A percentile compares a stretch with the other conserved stretches of the same genome.
Conservation (phyloP, 148 eudicot genomes). For the Arbutus unedo region DNA sequence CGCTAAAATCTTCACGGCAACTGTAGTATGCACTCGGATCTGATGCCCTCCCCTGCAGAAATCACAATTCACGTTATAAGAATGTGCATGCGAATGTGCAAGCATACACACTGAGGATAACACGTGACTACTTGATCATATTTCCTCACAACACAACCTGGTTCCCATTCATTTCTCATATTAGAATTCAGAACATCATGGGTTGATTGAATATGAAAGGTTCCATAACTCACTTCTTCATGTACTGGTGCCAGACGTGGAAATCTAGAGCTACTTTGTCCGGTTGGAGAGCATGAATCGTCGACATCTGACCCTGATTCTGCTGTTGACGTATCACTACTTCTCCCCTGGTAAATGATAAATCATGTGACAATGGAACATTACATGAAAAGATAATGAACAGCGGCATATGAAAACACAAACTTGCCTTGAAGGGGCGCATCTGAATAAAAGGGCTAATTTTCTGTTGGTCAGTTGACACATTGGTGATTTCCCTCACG, state of each 20-base stretch:
- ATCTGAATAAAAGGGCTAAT: constrained; percentile 43
- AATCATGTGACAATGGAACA: constrained; percentile 13
- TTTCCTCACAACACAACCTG: neutral
- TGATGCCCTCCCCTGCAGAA: constrained; percentile 44
- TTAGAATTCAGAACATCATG: neutral
- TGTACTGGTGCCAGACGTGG: constrained; percentile 38
- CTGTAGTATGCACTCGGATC: constrained; percentile 44
- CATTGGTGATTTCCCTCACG: constrained; percentile 45
- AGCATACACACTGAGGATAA: neutral
- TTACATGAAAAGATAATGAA: neutral
- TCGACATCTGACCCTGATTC: constrained; percentile 56
- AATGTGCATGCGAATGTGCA: neutral
- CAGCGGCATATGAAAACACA: neutral
- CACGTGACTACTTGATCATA: neutral
- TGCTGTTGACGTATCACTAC: constrained; percentile 32
- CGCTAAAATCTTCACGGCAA: constrained; percentile 42
- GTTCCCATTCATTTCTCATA: neutral
- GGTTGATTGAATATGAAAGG: neutral
- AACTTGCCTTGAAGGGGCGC: constrained; percentile 48
- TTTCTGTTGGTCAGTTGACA: constrained; percentile 42
- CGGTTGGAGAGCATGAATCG: constrained; percentile 42
- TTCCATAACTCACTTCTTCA: constrained; percentile 52
- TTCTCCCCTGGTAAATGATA: constrained; percentile 45
- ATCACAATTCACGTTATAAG: constrained; percentile 12
- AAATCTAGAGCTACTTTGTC: constrained; percentile 37